These are phyloP conservation scores for Exophiala sp. DNA, from an alignment of 2,329 filamentous ascomycete species.

Conservation along the genomic window DNA sequence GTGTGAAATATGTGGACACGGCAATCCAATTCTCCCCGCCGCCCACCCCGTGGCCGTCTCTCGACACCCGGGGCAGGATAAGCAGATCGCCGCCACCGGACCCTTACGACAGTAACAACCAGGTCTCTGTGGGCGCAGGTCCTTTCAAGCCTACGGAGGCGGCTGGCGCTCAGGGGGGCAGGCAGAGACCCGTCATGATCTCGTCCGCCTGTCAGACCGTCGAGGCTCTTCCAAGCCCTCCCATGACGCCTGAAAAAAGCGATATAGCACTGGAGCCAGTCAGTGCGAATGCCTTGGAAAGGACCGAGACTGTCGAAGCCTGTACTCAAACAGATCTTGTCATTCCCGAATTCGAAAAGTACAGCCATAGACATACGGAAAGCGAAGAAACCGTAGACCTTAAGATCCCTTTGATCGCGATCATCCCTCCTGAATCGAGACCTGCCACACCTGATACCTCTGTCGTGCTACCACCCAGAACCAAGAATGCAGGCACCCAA, in stretches of 20 bases:
- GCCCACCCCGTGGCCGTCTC: conserved; percentile 56
- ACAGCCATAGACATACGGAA: conserved; percentile 22
- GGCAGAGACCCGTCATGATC: conserved; percentile 34
- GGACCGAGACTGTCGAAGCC: conserved; percentile 21
- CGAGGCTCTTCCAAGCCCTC: conserved; percentile 35
- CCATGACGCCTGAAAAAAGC: conserved; percentile 33
- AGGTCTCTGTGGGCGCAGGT: conserved; percentile 12
- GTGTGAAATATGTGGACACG: conserved; percentile 60
- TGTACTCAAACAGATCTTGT: conserved; percentile 26
- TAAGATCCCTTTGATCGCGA: conserved; percentile 78
- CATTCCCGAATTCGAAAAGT: conserved; percentile 3
- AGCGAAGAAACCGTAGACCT: conserved; percentile 31
- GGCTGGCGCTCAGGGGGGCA: conserved; percentile 20
- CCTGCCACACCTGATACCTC: conserved; percentile 63
- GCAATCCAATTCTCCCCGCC: conserved; percentile 80
- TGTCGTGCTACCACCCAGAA: conserved; percentile 69
- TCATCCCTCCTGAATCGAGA: conserved; percentile 79
- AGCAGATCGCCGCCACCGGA: conserved; percentile 28
- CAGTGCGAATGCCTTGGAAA: conserved; percentile 22
- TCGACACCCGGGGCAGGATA: conserved; percentile 49
- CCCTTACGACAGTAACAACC: conserved; percentile 20
- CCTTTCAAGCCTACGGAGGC: conserved; percentile 21
- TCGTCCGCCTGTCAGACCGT: conserved; percentile 42
- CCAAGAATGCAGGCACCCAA: conserved; percentile 78
- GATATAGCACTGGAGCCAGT: conserved; percentile 23